Conservation (phyloP, 495 filamentous ascomycete species). For the Neurospora sp. region DNA sequence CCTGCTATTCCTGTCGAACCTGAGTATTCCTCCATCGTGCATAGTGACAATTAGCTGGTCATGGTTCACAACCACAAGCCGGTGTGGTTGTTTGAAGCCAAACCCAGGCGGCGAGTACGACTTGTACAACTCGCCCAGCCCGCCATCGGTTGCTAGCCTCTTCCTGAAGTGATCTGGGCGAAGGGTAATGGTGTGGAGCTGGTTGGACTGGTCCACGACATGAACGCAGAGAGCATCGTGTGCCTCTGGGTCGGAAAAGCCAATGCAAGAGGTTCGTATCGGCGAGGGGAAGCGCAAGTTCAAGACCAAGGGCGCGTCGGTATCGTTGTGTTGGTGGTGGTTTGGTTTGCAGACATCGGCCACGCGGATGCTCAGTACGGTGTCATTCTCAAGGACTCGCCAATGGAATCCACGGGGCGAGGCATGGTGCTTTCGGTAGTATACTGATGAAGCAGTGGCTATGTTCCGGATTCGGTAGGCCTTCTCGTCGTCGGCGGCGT, state of each 20-base stretch:
- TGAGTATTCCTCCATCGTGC: conserved; percentile 72
- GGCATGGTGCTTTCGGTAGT: conserved; percentile 62
- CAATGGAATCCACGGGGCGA: conserved; percentile 83
- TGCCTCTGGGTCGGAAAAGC: conserved; percentile 67
- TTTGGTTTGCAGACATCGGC: conserved; percentile 62
- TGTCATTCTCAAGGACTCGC: conserved; percentile 74
- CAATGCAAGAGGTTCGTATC: conserved; percentile 66
- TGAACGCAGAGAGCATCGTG: conserved; percentile 72
- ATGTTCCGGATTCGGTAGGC: conserved; percentile 60
- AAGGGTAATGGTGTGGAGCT: conserved; percentile 71
- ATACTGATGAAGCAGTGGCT: conserved; percentile 72
- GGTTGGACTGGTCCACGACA: conserved; percentile 65
- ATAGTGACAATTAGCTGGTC: conserved; percentile 70
- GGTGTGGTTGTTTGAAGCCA: conserved; percentile 68
- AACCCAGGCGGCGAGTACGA: conserved; percentile 59
- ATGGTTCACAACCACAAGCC: conserved; percentile 61
- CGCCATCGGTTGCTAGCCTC: conserved; percentile 54
- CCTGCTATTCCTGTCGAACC: conserved; percentile 50
- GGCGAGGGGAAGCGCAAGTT: conserved; percentile 63
- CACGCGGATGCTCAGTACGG: conserved; percentile 70
- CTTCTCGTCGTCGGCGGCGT: conserved; percentile 57
- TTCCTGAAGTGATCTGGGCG: conserved; percentile 72
- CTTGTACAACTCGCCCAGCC: conserved; percentile 67
- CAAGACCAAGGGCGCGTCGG: conserved; percentile 62
- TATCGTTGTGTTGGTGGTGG: conserved; percentile 38